phyloP scores from a whole-genome alignment of 2,329 filamentous ascomycete genomes.

The Tolypocladium ovalisporum region DNA sequence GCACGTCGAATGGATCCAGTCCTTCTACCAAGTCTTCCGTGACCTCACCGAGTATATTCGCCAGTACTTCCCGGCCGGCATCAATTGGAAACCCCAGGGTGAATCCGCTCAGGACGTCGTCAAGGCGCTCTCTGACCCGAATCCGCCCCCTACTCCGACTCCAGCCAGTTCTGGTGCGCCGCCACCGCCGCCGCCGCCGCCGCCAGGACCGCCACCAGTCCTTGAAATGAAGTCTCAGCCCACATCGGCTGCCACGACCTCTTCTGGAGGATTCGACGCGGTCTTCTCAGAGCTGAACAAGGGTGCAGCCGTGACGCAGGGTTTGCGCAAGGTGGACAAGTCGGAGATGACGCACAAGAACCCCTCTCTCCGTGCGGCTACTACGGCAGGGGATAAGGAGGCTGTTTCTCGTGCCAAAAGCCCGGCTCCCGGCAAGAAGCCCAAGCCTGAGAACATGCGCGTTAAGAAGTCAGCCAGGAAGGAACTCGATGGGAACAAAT shows the following conservation, averaged over 20 bases:
- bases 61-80: slow-evolving; percentile 65
- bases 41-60: slow-evolving; percentile 76
- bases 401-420: slow-evolving; percentile 60
- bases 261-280: slow-evolving; percentile 60
- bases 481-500: slow-evolving; percentile 82
- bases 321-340: slow-evolving; percentile 85
- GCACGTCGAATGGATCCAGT: slow-evolving; percentile 79
- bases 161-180: slow-evolving; percentile 31
- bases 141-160: slow-evolving; percentile 30
- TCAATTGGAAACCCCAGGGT: slow-evolving; percentile 78
- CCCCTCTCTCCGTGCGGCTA: slow-evolving; percentile 66
- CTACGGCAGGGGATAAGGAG: slow-evolving; percentile 53
- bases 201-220: slow-evolving; percentile 58
- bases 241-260: slow-evolving; percentile 12
- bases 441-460: slow-evolving; percentile 77
- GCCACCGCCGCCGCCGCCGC: slow-evolving; percentile 57
- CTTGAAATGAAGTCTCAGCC: slow-evolving; percentile 43
- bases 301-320: slow-evolving; percentile 77
- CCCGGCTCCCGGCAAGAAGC: slow-evolving; percentile 77
- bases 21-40: slow-evolving; percentile 87
- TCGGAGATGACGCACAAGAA: slow-evolving; percentile 99
- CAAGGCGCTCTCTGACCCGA: slow-evolving; percentile 38
- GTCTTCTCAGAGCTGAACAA: slow-evolving; percentile 90
- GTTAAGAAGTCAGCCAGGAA: slow-evolving; percentile 71
- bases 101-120: slow-evolving; percentile 58